A percentile compares a stretch with the other conserved stretches of the same genome.
phyloP scores from a whole-genome alignment of 495 filamentous ascomycete species.

The Tetracladium marchalianum region DNA sequence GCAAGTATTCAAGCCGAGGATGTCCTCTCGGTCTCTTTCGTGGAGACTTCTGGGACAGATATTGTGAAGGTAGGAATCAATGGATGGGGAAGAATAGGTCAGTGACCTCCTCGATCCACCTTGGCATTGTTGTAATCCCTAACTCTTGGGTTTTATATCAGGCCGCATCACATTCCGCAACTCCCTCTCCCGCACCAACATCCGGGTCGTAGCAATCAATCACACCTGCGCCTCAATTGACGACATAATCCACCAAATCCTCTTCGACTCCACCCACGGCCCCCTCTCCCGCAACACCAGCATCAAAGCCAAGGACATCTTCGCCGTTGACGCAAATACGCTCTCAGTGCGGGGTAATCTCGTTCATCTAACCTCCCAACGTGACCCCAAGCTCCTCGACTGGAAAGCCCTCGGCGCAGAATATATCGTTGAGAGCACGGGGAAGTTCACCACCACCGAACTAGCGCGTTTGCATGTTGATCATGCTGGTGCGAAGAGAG shows the following conservation, averaged over 20 bases:
- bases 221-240: conserved; percentile 60
- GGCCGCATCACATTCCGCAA: conserved; percentile 67
- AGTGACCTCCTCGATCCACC: neutral
- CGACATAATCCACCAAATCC: conserved; percentile 4
- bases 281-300: conserved; percentile 42
- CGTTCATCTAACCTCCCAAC: conserved; percentile 87
- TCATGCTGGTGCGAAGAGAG: conserved; percentile 2
- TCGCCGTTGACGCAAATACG: conserved; percentile 60
- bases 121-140: too few species aligned
- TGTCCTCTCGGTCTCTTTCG: too few species aligned
- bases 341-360: conserved; percentile 87
- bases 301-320: conserved; percentile 52
- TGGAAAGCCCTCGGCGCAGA: conserved; percentile 78
- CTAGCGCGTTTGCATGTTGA: neutral
- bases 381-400: conserved; percentile 80
- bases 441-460: conserved; percentile 90
- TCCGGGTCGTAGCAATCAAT: conserved; percentile 89
- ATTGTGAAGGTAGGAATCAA: conserved; percentile 75
- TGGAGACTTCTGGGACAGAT: too few species aligned
- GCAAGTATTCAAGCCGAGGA: too few species aligned
- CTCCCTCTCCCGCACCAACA: conserved; percentile 67
- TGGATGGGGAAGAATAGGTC: conserved; percentile 91
- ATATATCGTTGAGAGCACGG: conserved; percentile 95
- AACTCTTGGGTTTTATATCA: neutral
- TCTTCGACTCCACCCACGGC: conserved; percentile 75